Evolutionary conservation across 2,329 filamentous ascomycete genomes (phyloP).

Genomic region (Pseudocercospora vitis): DNA sequence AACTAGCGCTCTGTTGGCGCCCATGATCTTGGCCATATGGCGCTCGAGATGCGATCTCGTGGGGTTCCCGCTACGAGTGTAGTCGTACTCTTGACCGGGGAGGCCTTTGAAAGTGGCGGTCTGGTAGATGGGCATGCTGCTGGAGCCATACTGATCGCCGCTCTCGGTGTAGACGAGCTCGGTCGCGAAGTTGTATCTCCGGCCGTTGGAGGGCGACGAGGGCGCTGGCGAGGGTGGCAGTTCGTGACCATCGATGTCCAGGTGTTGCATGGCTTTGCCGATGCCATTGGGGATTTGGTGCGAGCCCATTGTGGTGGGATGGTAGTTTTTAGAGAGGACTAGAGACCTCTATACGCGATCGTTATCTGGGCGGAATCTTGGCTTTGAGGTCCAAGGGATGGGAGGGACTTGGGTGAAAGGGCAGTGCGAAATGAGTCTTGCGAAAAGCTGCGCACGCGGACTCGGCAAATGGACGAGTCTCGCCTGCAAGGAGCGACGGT

Average conservation of each 20-base stretch:
- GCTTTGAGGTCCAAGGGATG: constrained; percentile 12
- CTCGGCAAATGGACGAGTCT: neutral
- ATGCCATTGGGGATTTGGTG: constrained; percentile 36
- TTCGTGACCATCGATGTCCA: constrained; percentile 80
- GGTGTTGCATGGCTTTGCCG: constrained; percentile 48
- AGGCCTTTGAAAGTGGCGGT: constrained; percentile 95
- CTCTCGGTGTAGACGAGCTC: constrained; percentile 95
- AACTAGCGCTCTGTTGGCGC: constrained; percentile 82
- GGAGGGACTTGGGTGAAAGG: too few species aligned
- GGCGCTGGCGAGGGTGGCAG: constrained; percentile 89
- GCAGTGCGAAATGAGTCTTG: too few species aligned
- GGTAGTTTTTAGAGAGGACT: constrained; percentile 37
- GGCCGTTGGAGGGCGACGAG: constrained; percentile 81
- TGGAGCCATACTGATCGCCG: constrained; percentile 95
- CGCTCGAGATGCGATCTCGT: constrained; percentile 94
- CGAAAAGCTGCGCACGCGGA: constrained; percentile 4
- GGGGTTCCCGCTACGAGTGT: constrained; percentile 95
- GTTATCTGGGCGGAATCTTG: constrained; percentile 33
- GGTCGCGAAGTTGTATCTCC: constrained; percentile 89
- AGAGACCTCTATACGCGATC: constrained; percentile 35
- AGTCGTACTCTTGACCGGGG: constrained; percentile 88
- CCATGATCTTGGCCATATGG: constrained; percentile 99
- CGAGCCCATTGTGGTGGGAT: constrained; percentile 28
- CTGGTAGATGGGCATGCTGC: constrained; percentile 95
- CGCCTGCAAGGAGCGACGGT: neutral